A percentile compares a stretch with the other conserved stretches of the same genome.
These are phyloP conservation scores for Parascedosporium putredinis DNA, from an alignment of 2,329 filamentous ascomycete species.

Conservation along the genomic window DNA sequence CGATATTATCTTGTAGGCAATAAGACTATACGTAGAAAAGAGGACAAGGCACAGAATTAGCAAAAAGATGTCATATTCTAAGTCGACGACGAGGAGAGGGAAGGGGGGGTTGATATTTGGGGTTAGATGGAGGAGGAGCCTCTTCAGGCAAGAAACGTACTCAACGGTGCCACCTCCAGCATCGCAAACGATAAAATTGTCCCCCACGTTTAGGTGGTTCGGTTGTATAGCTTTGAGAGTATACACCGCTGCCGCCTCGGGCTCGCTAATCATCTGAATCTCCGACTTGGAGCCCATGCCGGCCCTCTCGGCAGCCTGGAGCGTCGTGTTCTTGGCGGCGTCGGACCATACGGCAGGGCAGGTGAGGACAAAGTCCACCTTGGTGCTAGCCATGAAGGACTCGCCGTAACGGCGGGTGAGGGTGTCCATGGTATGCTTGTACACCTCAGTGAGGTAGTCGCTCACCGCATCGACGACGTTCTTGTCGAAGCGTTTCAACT, in stretches of 20 bases:
- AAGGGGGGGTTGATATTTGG: too few relatives aligned
- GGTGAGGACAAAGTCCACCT: slow-evolving; percentile 69
- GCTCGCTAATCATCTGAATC: slow-evolving; percentile 72
- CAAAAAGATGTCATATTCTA: slow-evolving; percentile 8
- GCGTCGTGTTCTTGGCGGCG: slow-evolving; percentile 71
- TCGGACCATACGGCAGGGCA: slow-evolving; percentile 80
- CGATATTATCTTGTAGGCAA: slow-evolving; percentile 72
- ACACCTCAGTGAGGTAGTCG: slow-evolving; percentile 68
- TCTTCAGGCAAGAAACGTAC: slow-evolving; percentile 28
- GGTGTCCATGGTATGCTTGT: slow-evolving; percentile 69
- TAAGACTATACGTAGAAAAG: slow-evolving; percentile 42
- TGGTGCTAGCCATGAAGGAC: slow-evolving; percentile 66
- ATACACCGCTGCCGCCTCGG: slow-evolving; percentile 70
- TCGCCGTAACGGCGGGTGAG: slow-evolving; percentile 65
- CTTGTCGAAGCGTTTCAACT: slow-evolving; percentile 64
- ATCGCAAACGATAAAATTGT: slow-evolving; percentile 54
- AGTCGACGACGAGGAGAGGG: not conserved
- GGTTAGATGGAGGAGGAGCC: too few relatives aligned
- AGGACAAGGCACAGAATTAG: too few relatives aligned
- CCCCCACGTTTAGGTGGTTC: slow-evolving; percentile 59
- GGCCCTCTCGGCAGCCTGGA: slow-evolving; percentile 66
- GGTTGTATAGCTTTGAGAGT: slow-evolving; percentile 71
- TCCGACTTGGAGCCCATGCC: slow-evolving; percentile 64
- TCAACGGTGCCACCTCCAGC: slow-evolving; percentile 59
- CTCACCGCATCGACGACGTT: slow-evolving; percentile 70